Conservation (phyloP, 345 rosid species). For the Eucalyptus pauciflora region DNA sequence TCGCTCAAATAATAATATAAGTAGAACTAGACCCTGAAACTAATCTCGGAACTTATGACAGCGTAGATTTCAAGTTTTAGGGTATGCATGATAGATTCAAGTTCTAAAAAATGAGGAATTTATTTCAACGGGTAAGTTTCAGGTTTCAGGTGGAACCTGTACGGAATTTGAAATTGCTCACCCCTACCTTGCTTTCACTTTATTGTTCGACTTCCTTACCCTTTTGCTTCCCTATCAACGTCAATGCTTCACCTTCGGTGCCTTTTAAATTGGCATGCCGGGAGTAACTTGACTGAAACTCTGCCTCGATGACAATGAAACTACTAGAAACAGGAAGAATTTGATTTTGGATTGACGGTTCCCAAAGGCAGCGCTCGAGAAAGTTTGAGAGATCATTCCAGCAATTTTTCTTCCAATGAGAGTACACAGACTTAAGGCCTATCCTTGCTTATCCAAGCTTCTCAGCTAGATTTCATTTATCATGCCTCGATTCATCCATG, state of each 20-base stretch:
- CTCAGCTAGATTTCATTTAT: background rate
- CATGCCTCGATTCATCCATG: background rate
- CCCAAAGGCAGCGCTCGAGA: background rate
- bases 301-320: background rate
- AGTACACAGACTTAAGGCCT: background rate
- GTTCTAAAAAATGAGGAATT: too few relatives aligned
- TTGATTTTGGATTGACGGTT: background rate
- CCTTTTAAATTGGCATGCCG: background rate
- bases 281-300: background rate
- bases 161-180: too few relatives aligned
- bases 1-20: too few relatives aligned
- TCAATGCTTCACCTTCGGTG: background rate
- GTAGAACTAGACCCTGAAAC: fast-evolving
- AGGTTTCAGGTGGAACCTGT: fast-evolving
- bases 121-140: fast-evolving
- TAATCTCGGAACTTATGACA: fast-evolving
- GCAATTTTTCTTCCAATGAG: background rate
- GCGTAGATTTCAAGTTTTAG: fast-evolving
- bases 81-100: too few relatives aligned
- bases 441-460: background rate
- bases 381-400: background rate
- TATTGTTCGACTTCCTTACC: background rate
- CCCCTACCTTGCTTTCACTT: background rate
- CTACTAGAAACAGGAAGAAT: background rate
- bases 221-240: background rate